These are phyloP conservation scores for Pleurotus pulmonarius DNA, from an alignment of 768 basidiomycete genomes.

Conservation along the genomic window DNA sequence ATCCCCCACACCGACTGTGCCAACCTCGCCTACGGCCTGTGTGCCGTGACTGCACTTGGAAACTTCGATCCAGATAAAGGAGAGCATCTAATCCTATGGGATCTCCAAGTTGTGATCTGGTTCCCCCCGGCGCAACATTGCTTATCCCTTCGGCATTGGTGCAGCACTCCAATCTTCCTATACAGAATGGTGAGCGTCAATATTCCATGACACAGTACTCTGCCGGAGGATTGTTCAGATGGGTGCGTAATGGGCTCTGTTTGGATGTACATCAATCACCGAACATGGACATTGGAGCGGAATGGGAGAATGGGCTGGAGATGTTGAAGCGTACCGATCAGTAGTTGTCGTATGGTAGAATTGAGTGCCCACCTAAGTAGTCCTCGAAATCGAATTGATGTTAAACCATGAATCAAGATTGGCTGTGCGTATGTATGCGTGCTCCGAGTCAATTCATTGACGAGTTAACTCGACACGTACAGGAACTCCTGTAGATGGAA, in stretches of 20 bases:
- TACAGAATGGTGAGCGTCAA: neutral
- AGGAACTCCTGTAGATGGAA: too few relatives aligned
- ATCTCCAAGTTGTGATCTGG: conserved; percentile 17
- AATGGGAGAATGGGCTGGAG: too few relatives aligned
- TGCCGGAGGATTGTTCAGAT: neutral
- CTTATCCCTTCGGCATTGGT: conserved; percentile 18
- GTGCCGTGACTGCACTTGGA: conserved; percentile 22
- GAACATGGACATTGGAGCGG: too few relatives aligned
- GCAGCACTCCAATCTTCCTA: neutral
- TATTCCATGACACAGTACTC: neutral
- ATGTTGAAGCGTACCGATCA: too few relatives aligned
- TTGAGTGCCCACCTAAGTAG: too few relatives aligned
- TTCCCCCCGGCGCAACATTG: conserved; percentile 19
- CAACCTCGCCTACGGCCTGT: conserved; percentile 24
- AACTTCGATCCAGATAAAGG: conserved; percentile 16
- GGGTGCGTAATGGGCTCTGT: neutral
- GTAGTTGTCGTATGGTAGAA: too few relatives aligned
- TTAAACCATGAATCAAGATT: too few relatives aligned
- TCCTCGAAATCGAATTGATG: too few relatives aligned
- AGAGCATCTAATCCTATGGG: conserved; percentile 22
- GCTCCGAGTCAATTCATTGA: too few relatives aligned
- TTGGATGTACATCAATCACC: too few relatives aligned
- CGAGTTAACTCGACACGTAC: too few relatives aligned
- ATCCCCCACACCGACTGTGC: conserved; percentile 19
- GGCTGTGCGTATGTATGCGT: too few relatives aligned